Evolutionary conservation across 2,329 filamentous ascomycete species (phyloP).

Genomic region (Biscogniauxia marginata): DNA sequence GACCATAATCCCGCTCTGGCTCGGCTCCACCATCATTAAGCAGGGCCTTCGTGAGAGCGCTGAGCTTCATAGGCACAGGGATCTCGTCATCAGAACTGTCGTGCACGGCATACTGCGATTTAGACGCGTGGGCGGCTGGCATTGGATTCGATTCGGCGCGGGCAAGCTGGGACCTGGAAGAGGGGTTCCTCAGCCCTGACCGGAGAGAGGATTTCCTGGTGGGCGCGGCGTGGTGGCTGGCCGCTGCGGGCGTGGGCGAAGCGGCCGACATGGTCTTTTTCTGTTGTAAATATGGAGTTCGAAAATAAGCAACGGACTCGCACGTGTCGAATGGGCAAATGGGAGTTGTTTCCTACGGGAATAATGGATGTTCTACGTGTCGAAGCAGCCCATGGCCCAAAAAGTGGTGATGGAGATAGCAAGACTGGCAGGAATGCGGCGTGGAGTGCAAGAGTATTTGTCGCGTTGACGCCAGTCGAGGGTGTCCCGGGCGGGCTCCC

Average conservation of each 20-base stretch:
- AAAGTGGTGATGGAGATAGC: conserved; percentile 31
- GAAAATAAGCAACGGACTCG: conserved; percentile 11
- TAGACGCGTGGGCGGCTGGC: conserved; percentile 31
- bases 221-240: conserved; percentile 44
- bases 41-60: conserved; percentile 84
- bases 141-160: conserved; percentile 47
- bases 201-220: conserved; percentile 55
- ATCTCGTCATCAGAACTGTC: conserved; percentile 96
- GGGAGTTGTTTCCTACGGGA: conserved; percentile 29
- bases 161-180: conserved; percentile 45
- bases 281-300: conserved; percentile 12
- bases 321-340: conserved; percentile 26
- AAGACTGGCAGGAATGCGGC: conserved; percentile 37
- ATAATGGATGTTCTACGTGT: conserved; percentile 42
- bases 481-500: conserved; percentile 11
- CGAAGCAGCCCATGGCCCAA: conserved; percentile 37
- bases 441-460: conserved; percentile 32
- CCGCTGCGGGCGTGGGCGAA: conserved; percentile 48
- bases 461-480: conserved; percentile 23
- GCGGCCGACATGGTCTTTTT: conserved; percentile 26
- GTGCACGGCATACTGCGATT: conserved; percentile 55
- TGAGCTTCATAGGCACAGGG: conserved; percentile 88
- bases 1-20: conserved; percentile 38
- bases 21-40: conserved; percentile 62
- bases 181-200: conserved; percentile 51